phyloP scores from a whole-genome alignment of 371 early-diverging fungal species.

The Thermomucor indicae-seudaticae region DNA sequence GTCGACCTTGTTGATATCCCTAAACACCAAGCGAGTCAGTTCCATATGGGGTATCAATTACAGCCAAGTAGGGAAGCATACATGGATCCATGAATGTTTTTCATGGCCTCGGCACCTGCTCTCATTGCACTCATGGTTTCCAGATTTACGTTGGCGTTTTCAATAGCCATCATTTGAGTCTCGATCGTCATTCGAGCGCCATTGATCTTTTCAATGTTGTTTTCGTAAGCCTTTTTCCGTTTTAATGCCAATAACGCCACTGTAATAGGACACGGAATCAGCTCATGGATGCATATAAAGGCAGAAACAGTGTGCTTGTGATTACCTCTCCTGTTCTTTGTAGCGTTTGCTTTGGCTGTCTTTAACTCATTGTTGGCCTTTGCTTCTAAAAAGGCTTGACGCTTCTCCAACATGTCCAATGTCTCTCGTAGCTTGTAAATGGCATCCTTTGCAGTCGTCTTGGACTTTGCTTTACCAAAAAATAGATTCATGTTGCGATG shows the following conservation, averaged over 20 bases:
- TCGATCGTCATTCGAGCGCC: constrained; percentile 93
- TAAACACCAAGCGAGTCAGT: constrained; percentile 18
- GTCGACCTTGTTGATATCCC: constrained; percentile 95
- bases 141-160: constrained; percentile 93
- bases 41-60: neutral
- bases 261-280: no score
- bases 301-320: neutral
- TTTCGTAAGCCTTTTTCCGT: constrained; percentile 85
- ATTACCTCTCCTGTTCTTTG: constrained; percentile 90
- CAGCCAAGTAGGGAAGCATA: constrained; percentile 31
- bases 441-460: constrained; percentile 90
- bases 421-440: constrained; percentile 90
- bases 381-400: constrained; percentile 81
- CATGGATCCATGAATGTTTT: constrained; percentile 90
- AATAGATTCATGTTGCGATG: constrained; percentile 74
- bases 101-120: constrained; percentile 93
- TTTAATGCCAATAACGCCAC: constrained; percentile 94
- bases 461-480: constrained; percentile 72
- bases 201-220: constrained; percentile 84
- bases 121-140: constrained; percentile 96
- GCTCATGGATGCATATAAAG: neutral
- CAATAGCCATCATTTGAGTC: constrained; percentile 94
- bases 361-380: constrained; percentile 88
- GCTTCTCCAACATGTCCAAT: constrained; percentile 91
- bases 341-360: constrained; percentile 85